Evolutionary conservation across 2,329 filamentous ascomycete genomes (phyloP).

Genomic region (Moelleriella libera): DNA sequence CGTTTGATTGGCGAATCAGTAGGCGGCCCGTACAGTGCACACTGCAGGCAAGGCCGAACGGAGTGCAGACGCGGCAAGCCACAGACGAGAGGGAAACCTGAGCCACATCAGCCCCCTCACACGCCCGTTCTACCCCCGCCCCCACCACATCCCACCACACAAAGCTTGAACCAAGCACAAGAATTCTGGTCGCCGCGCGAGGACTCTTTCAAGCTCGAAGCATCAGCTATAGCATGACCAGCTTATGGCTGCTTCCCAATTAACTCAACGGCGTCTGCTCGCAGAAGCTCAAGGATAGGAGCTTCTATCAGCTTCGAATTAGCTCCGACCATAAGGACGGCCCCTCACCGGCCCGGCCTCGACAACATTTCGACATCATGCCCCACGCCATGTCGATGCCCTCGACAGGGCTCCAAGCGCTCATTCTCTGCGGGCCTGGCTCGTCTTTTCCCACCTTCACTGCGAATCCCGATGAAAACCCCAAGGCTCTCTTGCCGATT

Average conservation of each 20-base stretch:
- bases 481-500: constrained; percentile 70
- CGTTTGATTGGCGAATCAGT: too few species aligned
- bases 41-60: too few species aligned
- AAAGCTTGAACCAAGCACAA: neutral
- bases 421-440: constrained; percentile 72
- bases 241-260: neutral
- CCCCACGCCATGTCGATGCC: constrained; percentile 63
- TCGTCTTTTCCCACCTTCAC: constrained; percentile 75
- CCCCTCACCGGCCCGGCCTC: neutral
- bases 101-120: too few species aligned
- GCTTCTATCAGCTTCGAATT: too few species aligned
- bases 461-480: constrained; percentile 63
- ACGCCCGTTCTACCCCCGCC: neutral
- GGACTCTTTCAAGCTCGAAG: neutral
- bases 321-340: too few species aligned
- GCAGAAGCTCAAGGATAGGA: too few species aligned
- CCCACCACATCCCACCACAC: neutral
- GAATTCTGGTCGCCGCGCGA: neutral
- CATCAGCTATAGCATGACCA: too few species aligned
- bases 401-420: constrained; percentile 63
- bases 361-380: constrained; percentile 29
- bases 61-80: too few species aligned
- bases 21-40: too few species aligned
- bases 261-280: neutral
- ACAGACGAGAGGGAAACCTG: too few species aligned